Evolutionary conservation across 768 basidiomycete species (phyloP).

Genomic region (Rhizopogon sp.): DNA sequence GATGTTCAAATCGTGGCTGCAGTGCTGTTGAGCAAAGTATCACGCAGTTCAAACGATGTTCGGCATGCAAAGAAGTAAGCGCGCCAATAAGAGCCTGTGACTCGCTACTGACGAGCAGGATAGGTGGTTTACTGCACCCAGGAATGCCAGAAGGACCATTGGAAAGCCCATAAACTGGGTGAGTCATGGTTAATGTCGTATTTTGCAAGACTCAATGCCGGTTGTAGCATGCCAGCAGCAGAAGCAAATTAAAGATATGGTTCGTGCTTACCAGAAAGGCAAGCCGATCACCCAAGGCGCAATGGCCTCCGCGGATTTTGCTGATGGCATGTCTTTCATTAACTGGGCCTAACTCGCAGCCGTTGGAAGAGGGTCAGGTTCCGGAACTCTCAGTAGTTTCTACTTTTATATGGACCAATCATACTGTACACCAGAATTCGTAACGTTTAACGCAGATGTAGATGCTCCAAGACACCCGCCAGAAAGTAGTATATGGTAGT

Average conservation of each 20-base stretch:
- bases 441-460: background rate
- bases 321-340: background rate
- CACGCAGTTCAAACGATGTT: conserved; percentile 37
- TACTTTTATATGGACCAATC: background rate
- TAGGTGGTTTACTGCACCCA: conserved; percentile 24
- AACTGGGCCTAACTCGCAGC: background rate
- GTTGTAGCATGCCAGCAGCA: conserved; percentile 5
- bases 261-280: conserved; percentile 4
- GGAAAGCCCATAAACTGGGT: conserved; percentile 22
- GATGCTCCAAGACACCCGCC: background rate
- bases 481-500: background rate
- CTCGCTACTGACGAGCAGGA: background rate
- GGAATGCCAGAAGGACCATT: conserved; percentile 26
- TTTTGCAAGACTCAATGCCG: background rate
- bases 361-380: background rate
- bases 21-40: conserved; percentile 24
- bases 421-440: background rate
- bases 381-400: background rate
- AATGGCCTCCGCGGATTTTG: conserved; percentile 6
- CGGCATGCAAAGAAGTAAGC: conserved; percentile 29
- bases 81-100: background rate
- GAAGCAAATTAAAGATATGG: conserved; percentile 5
- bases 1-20: conserved; percentile 30
- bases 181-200: background rate
- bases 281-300: background rate